A percentile compares a stretch with the other conserved stretches of the same genome.
These are phyloP conservation scores for Cyberlindnera mississippiensis DNA, from an alignment of 805 yeast genomes.

Conservation along the genomic window DNA sequence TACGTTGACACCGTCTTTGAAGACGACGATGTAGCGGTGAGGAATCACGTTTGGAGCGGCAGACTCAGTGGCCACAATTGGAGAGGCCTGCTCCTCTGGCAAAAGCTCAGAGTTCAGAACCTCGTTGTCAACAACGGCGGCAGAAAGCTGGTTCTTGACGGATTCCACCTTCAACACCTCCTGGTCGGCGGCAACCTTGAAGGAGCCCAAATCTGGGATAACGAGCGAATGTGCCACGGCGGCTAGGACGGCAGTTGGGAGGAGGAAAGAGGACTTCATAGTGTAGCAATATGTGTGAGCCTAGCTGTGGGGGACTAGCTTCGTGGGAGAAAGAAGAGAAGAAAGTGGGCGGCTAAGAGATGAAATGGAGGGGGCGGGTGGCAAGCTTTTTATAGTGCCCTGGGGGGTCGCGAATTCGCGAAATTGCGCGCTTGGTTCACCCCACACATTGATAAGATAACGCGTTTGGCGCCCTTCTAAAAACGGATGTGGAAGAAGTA, in stretches of 20 bases:
- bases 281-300: neutral
- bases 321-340: too few species aligned
- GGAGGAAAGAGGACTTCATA: conserved; percentile 21
- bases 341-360: too few species aligned
- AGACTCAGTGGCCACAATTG: conserved; percentile 39
- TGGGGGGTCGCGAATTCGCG: too few species aligned
- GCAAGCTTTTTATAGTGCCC: too few species aligned
- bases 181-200: conserved; percentile 11
- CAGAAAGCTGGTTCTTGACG: conserved; percentile 10
- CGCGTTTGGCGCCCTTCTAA: too few species aligned
- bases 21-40: conserved; percentile 79
- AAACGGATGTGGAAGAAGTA: too few species aligned
- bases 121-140: conserved; percentile 18
- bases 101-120: conserved; percentile 13
- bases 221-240: conserved; percentile 50
- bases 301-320: too few species aligned
- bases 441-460: too few species aligned
- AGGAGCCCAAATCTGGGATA: conserved; percentile 49
- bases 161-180: conserved; percentile 6
- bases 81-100: conserved; percentile 33
- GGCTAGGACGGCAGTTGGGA: conserved; percentile 35
- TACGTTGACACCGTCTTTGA: conserved; percentile 67
- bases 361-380: too few species aligned
- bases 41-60: conserved; percentile 51
- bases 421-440: too few species aligned